These are phyloP conservation scores for Trichocomaceae sp. DNA, from an alignment of 2,329 filamentous ascomycete species.

Conservation along the genomic window DNA sequence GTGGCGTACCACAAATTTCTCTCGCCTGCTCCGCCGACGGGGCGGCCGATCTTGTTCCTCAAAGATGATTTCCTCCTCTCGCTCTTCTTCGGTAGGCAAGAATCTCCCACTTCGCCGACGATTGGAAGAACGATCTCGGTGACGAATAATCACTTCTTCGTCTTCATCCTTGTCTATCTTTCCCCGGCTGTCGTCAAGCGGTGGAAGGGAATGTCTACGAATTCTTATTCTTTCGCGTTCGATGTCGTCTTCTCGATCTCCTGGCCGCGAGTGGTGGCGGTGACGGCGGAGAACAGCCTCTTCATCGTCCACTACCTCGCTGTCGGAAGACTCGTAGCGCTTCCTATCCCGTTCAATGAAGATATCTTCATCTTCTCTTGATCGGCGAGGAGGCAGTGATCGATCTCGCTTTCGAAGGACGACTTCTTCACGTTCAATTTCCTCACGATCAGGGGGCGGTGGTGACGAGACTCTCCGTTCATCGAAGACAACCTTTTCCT, in stretches of 20 bases:
- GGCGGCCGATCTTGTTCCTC: slow-evolving; percentile 4
- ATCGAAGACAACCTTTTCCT: slow-evolving; percentile 13
- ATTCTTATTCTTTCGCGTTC: neutral
- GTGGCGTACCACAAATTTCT: slow-evolving; percentile 10
- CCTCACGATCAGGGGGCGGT: neutral
- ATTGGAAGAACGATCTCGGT: slow-evolving; percentile 1
- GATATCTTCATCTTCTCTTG: slow-evolving; percentile 2
- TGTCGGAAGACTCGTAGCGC: slow-evolving; percentile 11
- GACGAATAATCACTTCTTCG: slow-evolving; percentile 9
- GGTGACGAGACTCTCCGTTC: slow-evolving; percentile 13
- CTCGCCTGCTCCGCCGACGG: slow-evolving; percentile 1
- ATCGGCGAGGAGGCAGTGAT: slow-evolving; percentile 10
- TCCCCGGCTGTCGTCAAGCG: slow-evolving; percentile 8
- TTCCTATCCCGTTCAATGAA: slow-evolving; percentile 12
- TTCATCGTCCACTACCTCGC: slow-evolving; percentile 1
- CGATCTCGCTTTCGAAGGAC: slow-evolving; percentile 28
- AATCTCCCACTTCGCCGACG: slow-evolving; percentile 2
- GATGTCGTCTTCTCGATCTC: neutral
- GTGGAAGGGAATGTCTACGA: slow-evolving; percentile 9
- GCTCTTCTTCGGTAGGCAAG: neutral
- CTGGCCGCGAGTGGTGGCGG: neutral
- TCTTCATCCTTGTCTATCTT: slow-evolving; percentile 3
- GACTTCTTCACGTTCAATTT: slow-evolving; percentile 27
- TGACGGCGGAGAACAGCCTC: slow-evolving; percentile 1
- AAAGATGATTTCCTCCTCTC: slow-evolving; percentile 5